phyloP scores from a whole-genome alignment of 2,329 filamentous ascomycete species.

The Botryotinia narcissicola region DNA sequence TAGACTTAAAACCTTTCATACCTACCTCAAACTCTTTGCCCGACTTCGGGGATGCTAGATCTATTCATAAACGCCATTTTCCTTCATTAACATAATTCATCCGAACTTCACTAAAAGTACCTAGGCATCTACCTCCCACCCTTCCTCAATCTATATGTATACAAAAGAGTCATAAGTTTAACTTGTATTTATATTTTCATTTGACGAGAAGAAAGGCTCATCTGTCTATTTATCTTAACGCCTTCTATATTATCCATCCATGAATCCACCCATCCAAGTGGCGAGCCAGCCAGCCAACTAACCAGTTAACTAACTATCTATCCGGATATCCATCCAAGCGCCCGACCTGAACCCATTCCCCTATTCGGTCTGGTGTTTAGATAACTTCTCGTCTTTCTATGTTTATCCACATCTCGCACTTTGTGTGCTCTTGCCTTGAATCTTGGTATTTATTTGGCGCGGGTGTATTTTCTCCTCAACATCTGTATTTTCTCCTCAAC shows the following conservation, averaged over 20 bases:
- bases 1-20: neutral
- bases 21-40: neutral
- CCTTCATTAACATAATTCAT: neutral
- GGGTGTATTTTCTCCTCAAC: neutral
- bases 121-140: neutral
- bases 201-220: neutral
- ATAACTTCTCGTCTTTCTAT: neutral
- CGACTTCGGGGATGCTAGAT: neutral
- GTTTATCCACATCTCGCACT: neutral
- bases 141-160: neutral
- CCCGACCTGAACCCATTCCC: neutral
- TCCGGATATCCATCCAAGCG: conserved; percentile 10
- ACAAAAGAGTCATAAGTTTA: neutral
- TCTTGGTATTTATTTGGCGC: neutral
- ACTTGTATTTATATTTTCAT: neutral
- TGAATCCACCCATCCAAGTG: neutral
- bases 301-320: neutral
- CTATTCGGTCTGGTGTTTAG: neutral
- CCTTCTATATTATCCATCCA: conserved; percentile 9
- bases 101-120: neutral
- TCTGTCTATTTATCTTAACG: neutral
- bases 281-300: neutral
- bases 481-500: neutral
- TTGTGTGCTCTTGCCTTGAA: neutral
- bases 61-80: accelerated